Evolutionary conservation across 2,329 filamentous ascomycete species (phyloP), one percentile per base, ranked within the genome.

Genomic region (Zymoseptoria tritici): DNA sequence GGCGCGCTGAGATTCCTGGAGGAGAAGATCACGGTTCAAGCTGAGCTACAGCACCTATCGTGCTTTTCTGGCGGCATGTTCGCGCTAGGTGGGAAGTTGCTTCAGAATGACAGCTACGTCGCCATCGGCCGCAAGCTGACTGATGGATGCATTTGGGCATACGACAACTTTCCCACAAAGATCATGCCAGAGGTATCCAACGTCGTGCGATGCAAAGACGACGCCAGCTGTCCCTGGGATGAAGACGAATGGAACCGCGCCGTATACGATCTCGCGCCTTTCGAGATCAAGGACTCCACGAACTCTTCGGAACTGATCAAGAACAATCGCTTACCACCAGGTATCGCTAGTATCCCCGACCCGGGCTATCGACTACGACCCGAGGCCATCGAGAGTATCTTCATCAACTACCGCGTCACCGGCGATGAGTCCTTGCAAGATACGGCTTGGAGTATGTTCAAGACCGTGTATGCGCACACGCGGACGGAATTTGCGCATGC

Each of bases 361-460:
- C 74, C 77, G 49, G 79, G 80, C 58, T 90, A 89, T 69, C 83
- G 88, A 29, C 78, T 90, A 52, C 81, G 86, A 7, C 89, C 89
- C 20, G 89, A 93, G 74, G 89, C 89, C 2, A 90, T 93, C 57
- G 89, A 93, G 76, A 88, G 85, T 13, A 83, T 94, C 4, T 93
- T 90, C 73, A 83, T 90, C 70, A 83, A 93, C 78, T 90, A 87
- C 72, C 83, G 88, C 59, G 79, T 90, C 60, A 91, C 88, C 0
- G 88, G 87, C 24, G 83, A 89, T 63, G 66, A 78, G 1, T 76
- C 78, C 54, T 88, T 85, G 80, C 83, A 83, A 69, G 81, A 87
- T 60, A 85, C 85, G 70, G 88, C 87, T 1, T 91, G 88, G 88
- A 77, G 78, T 58, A 91, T 91, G 88, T 91, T 90, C 70, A 71